Base-by-base conservation (phyloP, 257 asterid genomes). In the Buddleja alternifolia region DNA sequence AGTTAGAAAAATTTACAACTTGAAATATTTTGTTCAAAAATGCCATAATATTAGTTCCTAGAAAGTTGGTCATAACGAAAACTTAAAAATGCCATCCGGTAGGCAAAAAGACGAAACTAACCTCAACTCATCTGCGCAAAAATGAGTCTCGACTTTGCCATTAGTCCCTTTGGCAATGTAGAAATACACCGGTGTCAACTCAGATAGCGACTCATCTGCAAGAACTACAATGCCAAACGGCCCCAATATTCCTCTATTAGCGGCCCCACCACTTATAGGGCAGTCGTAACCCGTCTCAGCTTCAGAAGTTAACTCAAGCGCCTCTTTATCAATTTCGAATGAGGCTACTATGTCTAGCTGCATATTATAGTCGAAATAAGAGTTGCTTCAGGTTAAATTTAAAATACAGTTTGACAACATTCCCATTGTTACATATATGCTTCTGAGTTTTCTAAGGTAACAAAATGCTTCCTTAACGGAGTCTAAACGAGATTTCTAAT, bases 171-270 rank as follows among this genome's bases (percentile, higher is more conserved):
- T 86, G 19, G 86, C 60, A 36, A 89, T 56, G 81, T 87, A 92
- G 76, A 89, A 92, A 70, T 92, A 92, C 4, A 92, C 78, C 0
- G 96, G 96, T 0, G 96, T 89, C 5, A 78, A 71, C 73, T 92
- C 97, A 0, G 89, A 61, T 0, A 84, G 73, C 0, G 66, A 51
- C 20, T 81, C 78, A 58, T 85, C 88, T 3, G 93, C 96, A 32
- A 85, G 79, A 32, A 89, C 93, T 0, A 87, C 25, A n/a, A 92
- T 65, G 4, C 97, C 97, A 42, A 92, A 92, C 0, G 97, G 97
- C 36, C 97, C 97, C 36, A 89, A 82, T 0, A 44, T 36, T 40
- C 97, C 97, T 53, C 97, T 72, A 8, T 63, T 78, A 12, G 77
- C 87, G 57, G 88, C 80, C 10, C 97, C 97, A n/a, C 92, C 94